phyloP scores from a whole-genome alignment of 495 filamentous ascomycete genomes.

The Letharia lupina region DNA sequence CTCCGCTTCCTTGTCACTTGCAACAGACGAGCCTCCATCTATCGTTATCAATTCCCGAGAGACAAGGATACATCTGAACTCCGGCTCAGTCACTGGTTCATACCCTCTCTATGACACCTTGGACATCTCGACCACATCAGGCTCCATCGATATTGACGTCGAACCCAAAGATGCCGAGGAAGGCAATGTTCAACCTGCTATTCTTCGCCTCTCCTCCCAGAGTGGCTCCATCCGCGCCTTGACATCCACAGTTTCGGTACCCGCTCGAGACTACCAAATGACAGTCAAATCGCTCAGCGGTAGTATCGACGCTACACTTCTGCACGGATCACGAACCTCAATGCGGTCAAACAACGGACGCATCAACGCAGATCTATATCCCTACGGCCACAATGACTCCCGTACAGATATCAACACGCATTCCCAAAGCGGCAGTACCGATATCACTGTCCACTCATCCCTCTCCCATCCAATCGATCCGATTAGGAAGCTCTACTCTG shows the following conservation, averaged over 20 bases:
- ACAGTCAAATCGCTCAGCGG: slow-evolving; percentile 17
- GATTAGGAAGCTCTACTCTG: slow-evolving; percentile 11
- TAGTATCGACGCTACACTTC: slow-evolving; percentile 15
- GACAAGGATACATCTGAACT: slow-evolving; percentile 2
- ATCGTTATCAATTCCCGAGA: slow-evolving; percentile 10
- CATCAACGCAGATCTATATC: slow-evolving; percentile 18
- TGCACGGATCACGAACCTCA: slow-evolving; percentile 18
- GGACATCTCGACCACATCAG: slow-evolving; percentile 24
- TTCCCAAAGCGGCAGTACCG: slow-evolving; percentile 13
- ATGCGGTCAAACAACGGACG: slow-evolving; percentile 14
- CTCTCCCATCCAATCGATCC: slow-evolving; percentile 15
- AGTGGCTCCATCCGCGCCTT: slow-evolving; percentile 14
- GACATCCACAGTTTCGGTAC: slow-evolving; percentile 7
- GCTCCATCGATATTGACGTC: slow-evolving; percentile 18
- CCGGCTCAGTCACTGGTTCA: slow-evolving; percentile 20
- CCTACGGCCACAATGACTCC: slow-evolving; percentile 8
- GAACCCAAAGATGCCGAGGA: slow-evolving; percentile 13
- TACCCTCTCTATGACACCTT: slow-evolving; percentile 30
- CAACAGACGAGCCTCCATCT: background rate
- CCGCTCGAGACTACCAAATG: slow-evolving; percentile 18
- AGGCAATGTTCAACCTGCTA: slow-evolving; percentile 10
- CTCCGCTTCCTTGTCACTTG: slow-evolving; percentile 8
- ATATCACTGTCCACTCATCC: slow-evolving; percentile 18
- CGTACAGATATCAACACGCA: slow-evolving; percentile 17
- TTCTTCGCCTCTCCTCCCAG: slow-evolving; percentile 12